phyloP scores from a whole-genome alignment of 352 stramenopile genomes.

The Blastocystis sp. region DNA sequence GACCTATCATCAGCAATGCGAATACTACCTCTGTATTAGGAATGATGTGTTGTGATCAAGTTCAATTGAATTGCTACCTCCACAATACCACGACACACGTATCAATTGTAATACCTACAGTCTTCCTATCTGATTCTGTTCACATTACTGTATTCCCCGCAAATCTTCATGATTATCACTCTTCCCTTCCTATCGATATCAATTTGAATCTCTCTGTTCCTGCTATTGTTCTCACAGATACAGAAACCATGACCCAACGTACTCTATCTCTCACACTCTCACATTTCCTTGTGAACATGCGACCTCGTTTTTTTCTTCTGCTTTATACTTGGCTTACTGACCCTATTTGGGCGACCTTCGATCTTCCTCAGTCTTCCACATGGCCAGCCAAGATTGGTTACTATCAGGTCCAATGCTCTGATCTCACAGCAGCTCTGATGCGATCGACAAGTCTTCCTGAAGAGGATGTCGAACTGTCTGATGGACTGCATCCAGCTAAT shows the following conservation, averaged over 20 bases:
- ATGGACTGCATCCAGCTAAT: not conserved
- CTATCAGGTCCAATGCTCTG: not conserved
- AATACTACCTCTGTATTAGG: not conserved
- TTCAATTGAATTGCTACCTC: slow-evolving; percentile 27
- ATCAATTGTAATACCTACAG: not conserved
- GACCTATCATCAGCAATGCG: not conserved
- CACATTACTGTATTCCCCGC: not conserved
- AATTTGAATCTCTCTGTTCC: not conserved
- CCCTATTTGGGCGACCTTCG: slow-evolving; percentile 15
- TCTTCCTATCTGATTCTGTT: slow-evolving; percentile 13
- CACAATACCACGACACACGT: slow-evolving; percentile 21
- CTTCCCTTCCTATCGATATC: not conserved
- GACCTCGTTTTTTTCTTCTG: not conserved
- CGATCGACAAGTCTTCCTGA: slow-evolving; percentile 13
- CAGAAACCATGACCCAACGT: not conserved
- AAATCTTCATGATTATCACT: not conserved
- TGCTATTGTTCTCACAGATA: not conserved
- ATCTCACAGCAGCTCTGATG: not conserved
- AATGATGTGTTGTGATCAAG: not conserved
- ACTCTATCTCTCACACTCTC: not conserved
- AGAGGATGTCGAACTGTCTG: not conserved
- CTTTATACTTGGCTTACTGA: slow-evolving; percentile 24
- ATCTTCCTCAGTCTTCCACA: not conserved
- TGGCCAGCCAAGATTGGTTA: slow-evolving; percentile 17
- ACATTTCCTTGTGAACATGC: not conserved